These are phyloP conservation scores for Hippophae tibetana DNA, from an alignment of 306 rosid genomes.

Conservation along the genomic window DNA sequence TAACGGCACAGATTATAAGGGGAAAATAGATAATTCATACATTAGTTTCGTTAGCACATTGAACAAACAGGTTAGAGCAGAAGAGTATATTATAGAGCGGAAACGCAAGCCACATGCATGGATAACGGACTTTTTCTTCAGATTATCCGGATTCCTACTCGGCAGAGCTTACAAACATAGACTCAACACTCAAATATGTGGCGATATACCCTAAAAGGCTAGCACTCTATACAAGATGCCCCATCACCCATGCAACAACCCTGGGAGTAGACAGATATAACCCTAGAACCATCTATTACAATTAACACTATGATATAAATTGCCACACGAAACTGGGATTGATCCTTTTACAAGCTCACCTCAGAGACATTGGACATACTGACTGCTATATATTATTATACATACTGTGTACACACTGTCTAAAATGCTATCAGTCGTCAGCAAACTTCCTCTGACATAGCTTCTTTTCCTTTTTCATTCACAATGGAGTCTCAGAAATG, in stretches of 20 bases:
- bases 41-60: no score
- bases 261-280: slow-evolving; percentile 20
- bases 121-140: no score
- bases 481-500: background rate
- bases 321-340: slow-evolving; percentile 19
- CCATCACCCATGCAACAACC: slow-evolving; percentile 35
- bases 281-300: slow-evolving; percentile 20
- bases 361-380: background rate
- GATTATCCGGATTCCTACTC: no score
- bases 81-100: no score
- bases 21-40: no score
- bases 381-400: slow-evolving; percentile 1
- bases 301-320: slow-evolving; percentile 13
- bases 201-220: no score
- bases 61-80: no score
- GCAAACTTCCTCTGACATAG: slow-evolving; percentile 4
- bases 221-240: no score
- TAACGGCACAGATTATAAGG: no score
- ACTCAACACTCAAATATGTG: no score
- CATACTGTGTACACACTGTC: slow-evolving; percentile 11
- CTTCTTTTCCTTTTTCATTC: background rate
- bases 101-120: no score
- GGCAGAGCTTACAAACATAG: no score
- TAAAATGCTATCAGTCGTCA: background rate
- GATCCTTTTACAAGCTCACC: slow-evolving; percentile 2